Evolutionary conservation across 352 stramenopile genomes (phyloP), one percentile per base, ranked within the genome.

Genomic region (Stramenopiles sp.): DNA sequence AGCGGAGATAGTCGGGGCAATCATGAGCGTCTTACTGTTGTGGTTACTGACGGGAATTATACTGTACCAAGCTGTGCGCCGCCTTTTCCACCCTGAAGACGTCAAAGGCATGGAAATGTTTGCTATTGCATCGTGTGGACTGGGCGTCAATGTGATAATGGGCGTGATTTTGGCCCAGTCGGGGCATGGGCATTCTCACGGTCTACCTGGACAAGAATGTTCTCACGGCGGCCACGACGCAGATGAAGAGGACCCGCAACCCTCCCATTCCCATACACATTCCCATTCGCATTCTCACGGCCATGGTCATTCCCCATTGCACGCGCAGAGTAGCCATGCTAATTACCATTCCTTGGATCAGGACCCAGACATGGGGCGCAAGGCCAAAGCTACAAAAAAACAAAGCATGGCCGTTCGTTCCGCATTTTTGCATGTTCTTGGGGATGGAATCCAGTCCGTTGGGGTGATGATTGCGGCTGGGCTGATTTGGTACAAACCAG

Each of bases 31-130:
- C 78, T 78, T 93, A 4, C 83, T 91, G 68, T 91, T 98, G 76
- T 94, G 88, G 75, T 84, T 97, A 71, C 84, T 98, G 53, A 97
- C 89, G 34, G 84, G 92, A 37, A 85, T 92, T 75, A 85, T 99
- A 25, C 85, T 97, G 2, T 92, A 92, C 63, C 92, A 96, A 53
- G 95, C 93, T 0, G 81, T 98, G 37, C 80, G 89, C 77, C 86
- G 94, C 68, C 85, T 91, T 75, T 78, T 87, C 73, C 85, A 91
- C 74, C 88, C 83, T 43, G 88, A 92, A 77, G 77, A 79, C 73
- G 92, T 98, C 0, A 87, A 98, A 80, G 95, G 94, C 80, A 90
- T 90, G 76, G 78, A 98, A 76, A 99, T 99, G 95, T 93, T 93
- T 79, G 88, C 92, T 31, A 89, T 98, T 73, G 92, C 94, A 0